Conservation (phyloP, 192 early-diverging fungal species). For the Backusella macrospora region DNA sequence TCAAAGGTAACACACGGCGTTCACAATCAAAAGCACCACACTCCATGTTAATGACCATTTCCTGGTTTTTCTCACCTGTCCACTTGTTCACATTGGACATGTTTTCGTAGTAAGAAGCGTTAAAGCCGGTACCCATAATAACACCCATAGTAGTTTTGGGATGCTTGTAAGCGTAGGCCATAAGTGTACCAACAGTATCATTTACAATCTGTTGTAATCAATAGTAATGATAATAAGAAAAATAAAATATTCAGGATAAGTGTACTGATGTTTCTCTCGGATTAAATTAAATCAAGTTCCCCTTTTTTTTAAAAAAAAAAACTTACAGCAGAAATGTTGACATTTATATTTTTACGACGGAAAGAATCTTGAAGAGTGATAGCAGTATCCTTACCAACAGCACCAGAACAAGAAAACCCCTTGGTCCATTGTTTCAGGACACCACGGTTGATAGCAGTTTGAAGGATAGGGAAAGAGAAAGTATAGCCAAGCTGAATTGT, state of each 20-base stretch:
- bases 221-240: not conserved
- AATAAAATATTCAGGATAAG: not conserved
- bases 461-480: conserved; percentile 93
- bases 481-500: conserved; percentile 82
- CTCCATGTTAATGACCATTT: conserved; percentile 94
- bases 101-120: conserved; percentile 69
- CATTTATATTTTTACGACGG: conserved; percentile 69
- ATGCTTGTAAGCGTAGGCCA: conserved; percentile 81
- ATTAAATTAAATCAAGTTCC: not conserved
- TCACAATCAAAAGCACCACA: conserved; percentile 93
- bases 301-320: not conserved
- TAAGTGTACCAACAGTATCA: conserved; percentile 93
- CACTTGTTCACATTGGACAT: conserved; percentile 47
- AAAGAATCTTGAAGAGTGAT: conserved; percentile 81
- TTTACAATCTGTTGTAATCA: conserved; percentile 67
- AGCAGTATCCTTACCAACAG: conserved; percentile 75
- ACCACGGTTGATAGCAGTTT: conserved; percentile 74
- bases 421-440: conserved; percentile 83
- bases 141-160: conserved; percentile 84
- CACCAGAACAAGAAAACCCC: conserved; percentile 79
- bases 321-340: conserved; percentile 57
- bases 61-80: conserved; percentile 37
- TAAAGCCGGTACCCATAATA: conserved; percentile 96
- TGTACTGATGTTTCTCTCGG: not conserved
- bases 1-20: conserved; percentile 75